phyloP scores from a whole-genome alignment of 257 asterid genomes.

The Penstemon eatonii region DNA sequence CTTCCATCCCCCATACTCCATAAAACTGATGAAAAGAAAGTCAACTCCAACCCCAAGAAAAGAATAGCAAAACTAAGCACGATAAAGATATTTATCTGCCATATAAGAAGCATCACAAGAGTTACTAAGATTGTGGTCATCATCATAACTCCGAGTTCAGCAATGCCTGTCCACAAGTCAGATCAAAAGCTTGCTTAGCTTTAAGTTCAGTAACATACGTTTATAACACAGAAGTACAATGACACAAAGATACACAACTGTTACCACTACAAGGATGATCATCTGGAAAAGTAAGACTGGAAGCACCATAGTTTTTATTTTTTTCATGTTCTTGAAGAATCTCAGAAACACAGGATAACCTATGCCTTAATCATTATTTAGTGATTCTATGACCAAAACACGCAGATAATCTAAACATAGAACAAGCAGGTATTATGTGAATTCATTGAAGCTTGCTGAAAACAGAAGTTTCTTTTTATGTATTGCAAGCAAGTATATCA shows the following conservation, averaged over 20 bases:
- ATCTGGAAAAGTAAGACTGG: background rate
- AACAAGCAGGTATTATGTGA: background rate
- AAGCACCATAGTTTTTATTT: background rate
- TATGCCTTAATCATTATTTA: no score
- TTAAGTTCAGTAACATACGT: background rate
- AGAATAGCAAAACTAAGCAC: constrained; percentile 62
- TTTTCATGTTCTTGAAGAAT: background rate
- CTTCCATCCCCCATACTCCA: constrained; percentile 97
- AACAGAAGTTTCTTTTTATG: background rate
- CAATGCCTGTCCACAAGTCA: constrained; percentile 63
- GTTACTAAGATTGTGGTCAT: constrained; percentile 83
- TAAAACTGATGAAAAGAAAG: constrained; percentile 80
- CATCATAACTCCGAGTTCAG: constrained; percentile 99
- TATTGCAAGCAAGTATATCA: background rate
- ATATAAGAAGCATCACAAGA: constrained; percentile 94
- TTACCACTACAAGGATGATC: constrained; percentile 2
- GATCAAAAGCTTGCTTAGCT: constrained; percentile 28
- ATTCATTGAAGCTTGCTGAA: background rate
- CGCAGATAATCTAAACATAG: background rate
- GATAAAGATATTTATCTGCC: constrained; percentile 80
- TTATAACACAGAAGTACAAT: background rate
- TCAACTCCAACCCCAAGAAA: constrained; percentile 85
- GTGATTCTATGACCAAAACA: no score
- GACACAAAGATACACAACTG: background rate
- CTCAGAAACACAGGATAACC: background rate